A percentile compares a stretch with the other conserved stretches of the same genome.
phyloP scores from a whole-genome alignment of 2,329 filamentous ascomycete species.

The Penicillium glabrum region DNA sequence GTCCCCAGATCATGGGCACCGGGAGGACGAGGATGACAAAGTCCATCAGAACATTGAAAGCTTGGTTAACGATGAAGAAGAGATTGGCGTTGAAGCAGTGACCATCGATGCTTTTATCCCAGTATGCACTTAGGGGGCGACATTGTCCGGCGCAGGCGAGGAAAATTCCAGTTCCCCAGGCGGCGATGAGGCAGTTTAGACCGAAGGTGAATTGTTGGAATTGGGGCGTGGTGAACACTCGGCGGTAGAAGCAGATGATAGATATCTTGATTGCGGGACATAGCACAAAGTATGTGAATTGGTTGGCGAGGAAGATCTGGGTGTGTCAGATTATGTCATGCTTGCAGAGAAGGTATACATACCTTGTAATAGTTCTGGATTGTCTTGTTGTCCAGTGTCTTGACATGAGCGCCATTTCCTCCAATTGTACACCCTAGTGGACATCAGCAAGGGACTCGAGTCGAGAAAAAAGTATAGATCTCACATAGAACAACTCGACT shows the following conservation, averaged over 20 bases:
- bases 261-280: conserved; percentile 35
- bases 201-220: conserved; percentile 28
- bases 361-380: conserved; percentile 33
- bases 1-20: conserved; percentile 36
- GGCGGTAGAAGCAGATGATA: conserved; percentile 37
- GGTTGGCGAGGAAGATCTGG: conserved; percentile 37
- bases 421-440: conserved; percentile 34
- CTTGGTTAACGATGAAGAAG: conserved; percentile 36
- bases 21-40: conserved; percentile 32
- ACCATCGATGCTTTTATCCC: conserved; percentile 28
- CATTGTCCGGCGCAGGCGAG: conserved; percentile 35
- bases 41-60: conserved; percentile 35
- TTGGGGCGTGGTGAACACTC: conserved; percentile 29
- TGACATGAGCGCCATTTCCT: conserved; percentile 29
- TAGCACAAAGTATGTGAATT: conserved; percentile 36
- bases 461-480: neutral
- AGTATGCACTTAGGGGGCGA: conserved; percentile 30
- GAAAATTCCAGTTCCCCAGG: conserved; percentile 32
- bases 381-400: conserved; percentile 19
- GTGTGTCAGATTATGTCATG: neutral
- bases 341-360: neutral
- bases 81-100: conserved; percentile 27
- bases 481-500: conserved; percentile 32
- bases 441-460: neutral
- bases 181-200: conserved; percentile 28